Evolutionary conservation across 805 yeast genomes (phyloP).

Genomic region (Candida glaebosa): DNA sequence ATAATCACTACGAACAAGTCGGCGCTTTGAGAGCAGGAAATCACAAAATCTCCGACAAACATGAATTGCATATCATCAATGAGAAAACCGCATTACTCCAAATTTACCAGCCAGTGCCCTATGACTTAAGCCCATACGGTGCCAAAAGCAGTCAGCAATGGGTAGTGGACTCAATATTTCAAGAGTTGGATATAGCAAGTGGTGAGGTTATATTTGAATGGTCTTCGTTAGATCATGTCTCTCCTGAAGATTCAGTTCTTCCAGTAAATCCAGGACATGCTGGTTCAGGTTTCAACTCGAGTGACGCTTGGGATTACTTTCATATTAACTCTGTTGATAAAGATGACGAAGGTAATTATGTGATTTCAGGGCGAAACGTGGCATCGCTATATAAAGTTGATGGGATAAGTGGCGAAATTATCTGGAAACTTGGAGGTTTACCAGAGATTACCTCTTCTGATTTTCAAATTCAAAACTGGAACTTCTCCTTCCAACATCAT

Average conservation of each 20-base stretch:
- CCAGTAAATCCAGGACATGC: conserved; percentile 28
- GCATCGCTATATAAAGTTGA: conserved; percentile 31
- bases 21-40: conserved; percentile 32
- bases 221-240: conserved; percentile 30
- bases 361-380: conserved; percentile 33
- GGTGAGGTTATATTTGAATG: conserved; percentile 34
- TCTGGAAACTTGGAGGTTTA: conserved; percentile 33
- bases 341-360: conserved; percentile 29
- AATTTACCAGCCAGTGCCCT: conserved; percentile 29
- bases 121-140: conserved; percentile 25
- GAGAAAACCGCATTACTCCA: conserved; percentile 27
- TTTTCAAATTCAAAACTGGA: conserved; percentile 16
- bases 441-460: conserved; percentile 15
- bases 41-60: conserved; percentile 31
- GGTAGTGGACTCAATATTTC: conserved; percentile 33
- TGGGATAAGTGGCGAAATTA: conserved; percentile 32
- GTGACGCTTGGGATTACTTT: conserved; percentile 38
- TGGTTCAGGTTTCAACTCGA: conserved; percentile 29
- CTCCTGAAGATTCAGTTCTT: conserved; percentile 28
- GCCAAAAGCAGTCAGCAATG: conserved; percentile 24
- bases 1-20: conserved; percentile 24
- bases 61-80: conserved; percentile 32
- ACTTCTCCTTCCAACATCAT: conserved; percentile 36
- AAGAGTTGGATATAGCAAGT: conserved; percentile 32
- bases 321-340: conserved; percentile 39